Conservation (phyloP, 176 grass and related monocot genomes). For the Elaeis guineensis region DNA sequence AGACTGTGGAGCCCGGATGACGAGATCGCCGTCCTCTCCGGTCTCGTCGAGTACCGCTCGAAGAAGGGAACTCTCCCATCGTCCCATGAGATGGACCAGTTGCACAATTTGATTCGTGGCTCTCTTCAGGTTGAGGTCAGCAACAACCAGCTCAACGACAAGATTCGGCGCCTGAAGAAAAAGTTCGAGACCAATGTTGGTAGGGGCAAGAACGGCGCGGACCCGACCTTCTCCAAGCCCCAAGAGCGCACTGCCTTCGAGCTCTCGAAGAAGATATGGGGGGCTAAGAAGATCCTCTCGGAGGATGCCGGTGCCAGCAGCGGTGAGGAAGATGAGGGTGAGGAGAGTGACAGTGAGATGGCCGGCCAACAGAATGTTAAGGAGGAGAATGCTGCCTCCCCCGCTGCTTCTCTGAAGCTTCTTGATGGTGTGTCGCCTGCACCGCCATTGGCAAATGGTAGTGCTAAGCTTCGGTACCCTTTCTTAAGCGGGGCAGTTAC, state of each 20-base stretch:
- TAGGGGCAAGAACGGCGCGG: constrained; percentile 28
- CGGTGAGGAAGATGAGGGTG: constrained; percentile 24
- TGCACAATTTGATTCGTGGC: constrained; percentile 29
- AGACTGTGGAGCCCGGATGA: constrained; percentile 47
- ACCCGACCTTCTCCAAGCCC: constrained; percentile 18
- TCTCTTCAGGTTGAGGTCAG: constrained; percentile 38
- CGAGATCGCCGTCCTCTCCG: constrained; percentile 51
- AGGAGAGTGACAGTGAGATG: constrained; percentile 24
- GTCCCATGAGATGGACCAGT: constrained; percentile 25
- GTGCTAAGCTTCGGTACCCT: constrained; percentile 30
- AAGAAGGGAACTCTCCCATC: constrained; percentile 39
- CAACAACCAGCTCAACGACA: constrained; percentile 42
- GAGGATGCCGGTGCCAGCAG: constrained; percentile 25
- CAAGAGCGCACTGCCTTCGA: constrained; percentile 43
- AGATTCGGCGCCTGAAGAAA: constrained; percentile 59
- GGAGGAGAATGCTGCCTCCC: background rate
- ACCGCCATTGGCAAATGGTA: constrained; percentile 1
- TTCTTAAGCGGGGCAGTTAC: constrained; percentile 51
- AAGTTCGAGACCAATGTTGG: constrained; percentile 23
- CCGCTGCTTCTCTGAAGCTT: background rate
- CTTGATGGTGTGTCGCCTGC: background rate
- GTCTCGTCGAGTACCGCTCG: constrained; percentile 32
- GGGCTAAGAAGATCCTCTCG: constrained; percentile 5
- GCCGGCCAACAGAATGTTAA: constrained; percentile 23
- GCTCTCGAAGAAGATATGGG: constrained; percentile 54